These are phyloP conservation scores for Triangularia setosa DNA, from an alignment of 2,329 filamentous ascomycete species.

Conservation along the genomic window DNA sequence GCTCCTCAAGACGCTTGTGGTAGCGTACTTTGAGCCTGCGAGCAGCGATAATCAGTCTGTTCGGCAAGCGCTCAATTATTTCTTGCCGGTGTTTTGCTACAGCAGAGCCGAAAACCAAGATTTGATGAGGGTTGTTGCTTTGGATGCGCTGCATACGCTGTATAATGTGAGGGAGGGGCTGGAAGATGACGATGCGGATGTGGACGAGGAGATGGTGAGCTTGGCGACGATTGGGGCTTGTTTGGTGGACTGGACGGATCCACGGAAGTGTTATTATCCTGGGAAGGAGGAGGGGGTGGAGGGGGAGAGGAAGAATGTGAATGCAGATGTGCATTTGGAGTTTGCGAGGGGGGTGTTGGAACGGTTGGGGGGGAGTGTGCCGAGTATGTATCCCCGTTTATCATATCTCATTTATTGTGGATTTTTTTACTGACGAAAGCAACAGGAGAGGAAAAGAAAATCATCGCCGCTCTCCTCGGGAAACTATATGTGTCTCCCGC, in stretches of 20 bases:
- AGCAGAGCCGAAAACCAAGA: slow-evolving; percentile 77
- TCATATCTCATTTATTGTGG: background rate
- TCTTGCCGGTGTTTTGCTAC: slow-evolving; percentile 91
- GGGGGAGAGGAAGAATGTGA: slow-evolving; percentile 59
- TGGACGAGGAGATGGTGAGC: slow-evolving; percentile 73
- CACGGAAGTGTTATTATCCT: slow-evolving; percentile 66
- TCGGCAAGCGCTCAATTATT: slow-evolving; percentile 85
- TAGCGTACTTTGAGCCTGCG: slow-evolving; percentile 86
- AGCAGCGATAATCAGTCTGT: slow-evolving; percentile 77
- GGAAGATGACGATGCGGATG: slow-evolving; percentile 72
- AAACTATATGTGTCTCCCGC: slow-evolving; percentile 77
- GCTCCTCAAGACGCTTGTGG: slow-evolving; percentile 77
- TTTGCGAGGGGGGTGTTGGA: slow-evolving; percentile 76
- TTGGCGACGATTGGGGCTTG: slow-evolving; percentile 75
- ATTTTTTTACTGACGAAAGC: slow-evolving; percentile 6
- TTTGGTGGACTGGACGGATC: slow-evolving; percentile 92
- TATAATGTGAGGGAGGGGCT: slow-evolving; percentile 67
- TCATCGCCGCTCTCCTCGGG: slow-evolving; percentile 69
- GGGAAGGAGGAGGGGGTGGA: slow-evolving; percentile 39
- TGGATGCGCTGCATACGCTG: slow-evolving; percentile 71
- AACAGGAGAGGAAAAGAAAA: slow-evolving; percentile 81
- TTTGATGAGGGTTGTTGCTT: slow-evolving; percentile 70
- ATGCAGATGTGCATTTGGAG: slow-evolving; percentile 75
- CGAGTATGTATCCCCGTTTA: slow-evolving; percentile 52
- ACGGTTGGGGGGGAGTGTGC: slow-evolving; percentile 61